Conservation (phyloP, 2,329 filamentous ascomycete genomes). For the Pseudogymnoascus sp. region DNA sequence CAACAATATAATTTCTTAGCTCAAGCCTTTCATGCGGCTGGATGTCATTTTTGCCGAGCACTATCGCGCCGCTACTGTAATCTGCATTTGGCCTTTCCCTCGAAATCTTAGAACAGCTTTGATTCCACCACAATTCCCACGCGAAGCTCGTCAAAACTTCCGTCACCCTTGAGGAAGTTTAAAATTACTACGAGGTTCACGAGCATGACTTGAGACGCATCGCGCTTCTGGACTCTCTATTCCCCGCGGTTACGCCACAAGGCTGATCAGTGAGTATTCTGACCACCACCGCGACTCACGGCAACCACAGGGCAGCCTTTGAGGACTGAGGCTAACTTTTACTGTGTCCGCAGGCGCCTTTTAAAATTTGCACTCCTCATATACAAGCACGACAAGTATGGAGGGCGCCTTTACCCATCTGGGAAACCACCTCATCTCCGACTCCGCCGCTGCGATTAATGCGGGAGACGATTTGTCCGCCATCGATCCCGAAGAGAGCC, state of each 20-base stretch:
- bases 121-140: slow-evolving; percentile 14
- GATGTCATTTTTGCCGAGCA: slow-evolving; percentile 12
- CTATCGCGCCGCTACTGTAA: slow-evolving; percentile 11
- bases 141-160: slow-evolving; percentile 13
- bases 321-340: slow-evolving; percentile 13
- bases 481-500: slow-evolving; percentile 70
- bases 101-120: slow-evolving; percentile 10
- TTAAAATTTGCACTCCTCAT: slow-evolving; percentile 8
- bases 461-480: slow-evolving; percentile 68
- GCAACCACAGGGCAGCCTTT: background rate
- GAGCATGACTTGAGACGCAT: slow-evolving; percentile 27
- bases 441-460: slow-evolving; percentile 80
- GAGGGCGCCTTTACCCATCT: slow-evolving; percentile 84
- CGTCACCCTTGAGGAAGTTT: slow-evolving; percentile 13
- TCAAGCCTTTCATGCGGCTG: slow-evolving; percentile 14
- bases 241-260: slow-evolving; percentile 24
- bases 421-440: slow-evolving; percentile 77
- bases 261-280: slow-evolving; percentile 19
- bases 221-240: slow-evolving; percentile 20
- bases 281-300: background rate
- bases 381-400: slow-evolving; percentile 42
- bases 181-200: slow-evolving; percentile 13
- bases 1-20: slow-evolving; percentile 19
- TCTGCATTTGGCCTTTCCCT: slow-evolving; percentile 10
- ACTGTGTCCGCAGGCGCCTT: slow-evolving; percentile 12